A percentile compares a stretch with the other conserved stretches of the same genome.
Evolutionary conservation across 2,329 filamentous ascomycete species (phyloP).

Genomic region (Chaetomiaceae sp.): DNA sequence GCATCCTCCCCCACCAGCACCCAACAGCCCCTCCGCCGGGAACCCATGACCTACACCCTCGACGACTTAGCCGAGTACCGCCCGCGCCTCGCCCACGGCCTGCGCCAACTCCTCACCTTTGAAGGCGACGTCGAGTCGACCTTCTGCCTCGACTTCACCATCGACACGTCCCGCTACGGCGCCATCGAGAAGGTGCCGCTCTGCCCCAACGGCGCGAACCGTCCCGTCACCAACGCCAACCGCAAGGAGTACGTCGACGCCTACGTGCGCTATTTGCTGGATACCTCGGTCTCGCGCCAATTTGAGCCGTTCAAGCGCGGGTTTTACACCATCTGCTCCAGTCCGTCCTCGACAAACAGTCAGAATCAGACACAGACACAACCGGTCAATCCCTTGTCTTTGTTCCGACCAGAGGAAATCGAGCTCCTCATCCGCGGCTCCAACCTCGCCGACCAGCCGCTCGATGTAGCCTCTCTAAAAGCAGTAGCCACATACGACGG

Average conservation of each 20-base stretch:
- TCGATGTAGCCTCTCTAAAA: constrained; percentile 72
- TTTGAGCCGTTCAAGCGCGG: constrained; percentile 93
- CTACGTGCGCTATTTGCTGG: constrained; percentile 76
- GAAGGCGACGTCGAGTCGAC: constrained; percentile 73
- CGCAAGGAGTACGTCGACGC: constrained; percentile 81
- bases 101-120: constrained; percentile 73
- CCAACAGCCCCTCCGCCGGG: constrained; percentile 42
- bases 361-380: not conserved
- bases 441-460: constrained; percentile 74
- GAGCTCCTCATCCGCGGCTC: constrained; percentile 83
- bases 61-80: constrained; percentile 80
- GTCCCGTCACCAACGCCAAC: constrained; percentile 78
- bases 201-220: constrained; percentile 66
- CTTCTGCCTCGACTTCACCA: constrained; percentile 78
- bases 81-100: constrained; percentile 68
- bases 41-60: constrained; percentile 67
- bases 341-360: not conserved
- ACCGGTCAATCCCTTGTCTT: constrained; percentile 61
- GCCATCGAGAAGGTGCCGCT: constrained; percentile 63
- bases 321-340: constrained; percentile 77
- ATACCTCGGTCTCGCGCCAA: constrained; percentile 71
- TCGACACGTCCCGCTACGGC: constrained; percentile 74
- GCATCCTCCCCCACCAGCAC: constrained; percentile 52
- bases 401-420: constrained; percentile 89
- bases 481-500: constrained; percentile 79